phyloP scores from a whole-genome alignment of 164 flowering plant species.

The Liquidambar formosana region DNA sequence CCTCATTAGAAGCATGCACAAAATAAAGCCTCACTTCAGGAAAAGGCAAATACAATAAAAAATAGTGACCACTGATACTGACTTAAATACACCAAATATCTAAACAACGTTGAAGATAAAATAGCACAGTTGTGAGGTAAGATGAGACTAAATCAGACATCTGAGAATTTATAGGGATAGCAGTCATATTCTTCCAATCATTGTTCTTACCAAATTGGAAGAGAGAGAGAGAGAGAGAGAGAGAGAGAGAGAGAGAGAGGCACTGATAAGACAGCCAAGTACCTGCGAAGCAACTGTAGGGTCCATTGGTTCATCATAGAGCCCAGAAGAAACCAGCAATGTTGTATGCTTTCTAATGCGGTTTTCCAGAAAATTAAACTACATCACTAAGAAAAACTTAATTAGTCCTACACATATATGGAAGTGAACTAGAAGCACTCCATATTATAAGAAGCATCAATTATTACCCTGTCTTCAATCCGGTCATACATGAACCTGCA shows the following conservation, averaged over 20 bases:
- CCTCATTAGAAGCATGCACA: neutral
- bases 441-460: conserved; percentile 6
- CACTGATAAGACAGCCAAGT: neutral
- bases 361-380: conserved; percentile 79
- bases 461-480: conserved; percentile 81
- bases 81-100: neutral
- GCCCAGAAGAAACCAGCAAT: conserved; percentile 58
- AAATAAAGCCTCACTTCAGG: neutral
- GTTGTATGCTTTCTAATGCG: conserved; percentile 52
- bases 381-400: conserved; percentile 14
- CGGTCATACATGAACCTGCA: conserved; percentile 94
- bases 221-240: conserved; percentile 2
- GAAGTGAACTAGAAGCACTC: neutral
- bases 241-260: conserved; percentile 7
- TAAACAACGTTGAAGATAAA: neutral
- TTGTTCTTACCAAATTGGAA: neutral
- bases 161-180: neutral
- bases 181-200: neutral
- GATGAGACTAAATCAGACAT: neutral
- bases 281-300: conserved; percentile 96
- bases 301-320: conserved; percentile 66
- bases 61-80: neutral
- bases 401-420: conserved; percentile 7
- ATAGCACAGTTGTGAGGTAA: neutral
- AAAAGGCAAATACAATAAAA: neutral